Evolutionary conservation across 1,139 yeast species (phyloP).

Genomic region (Pichia sp.): DNA sequence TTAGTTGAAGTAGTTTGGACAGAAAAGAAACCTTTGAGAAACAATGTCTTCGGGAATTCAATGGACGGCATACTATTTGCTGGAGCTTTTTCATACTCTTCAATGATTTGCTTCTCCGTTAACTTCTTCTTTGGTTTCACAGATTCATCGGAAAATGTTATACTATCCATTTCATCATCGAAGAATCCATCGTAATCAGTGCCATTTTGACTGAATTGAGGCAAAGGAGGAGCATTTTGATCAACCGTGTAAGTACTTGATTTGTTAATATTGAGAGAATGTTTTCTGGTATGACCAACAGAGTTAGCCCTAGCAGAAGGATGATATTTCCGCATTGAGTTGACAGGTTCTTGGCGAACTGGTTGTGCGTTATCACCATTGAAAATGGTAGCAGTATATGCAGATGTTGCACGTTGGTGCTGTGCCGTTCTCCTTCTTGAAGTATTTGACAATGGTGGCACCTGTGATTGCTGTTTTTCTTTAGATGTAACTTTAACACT

Average conservation of each 20-base stretch:
- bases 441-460: conserved; percentile 25
- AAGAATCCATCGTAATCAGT: conserved; percentile 47
- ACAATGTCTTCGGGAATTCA: conserved; percentile 86
- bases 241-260: conserved; percentile 32
- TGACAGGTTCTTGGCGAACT: conserved; percentile 3
- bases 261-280: conserved; percentile 40
- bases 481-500: conserved; percentile 60
- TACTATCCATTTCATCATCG: conserved; percentile 53
- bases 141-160: conserved; percentile 23
- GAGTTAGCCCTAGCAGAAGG: conserved; percentile 90
- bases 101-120: conserved; percentile 61
- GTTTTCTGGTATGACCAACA: conserved; percentile 73
- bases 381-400: conserved; percentile 30
- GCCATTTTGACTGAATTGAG: conserved; percentile 32
- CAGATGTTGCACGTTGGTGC: conserved; percentile 34
- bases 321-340: conserved; percentile 43
- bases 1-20: conserved; percentile 95
- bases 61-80: conserved; percentile 88
- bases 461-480: conserved; percentile 39
- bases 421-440: conserved; percentile 29
- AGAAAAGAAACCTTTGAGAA: conserved; percentile 89
- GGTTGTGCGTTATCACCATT: conserved; percentile 15
- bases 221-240: conserved; percentile 45
- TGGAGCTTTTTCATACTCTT: conserved; percentile 65
- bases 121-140: conserved; percentile 33